These are phyloP conservation scores for Rhodotorula sp. DNA, from an alignment of 1,284 basidiomycete genomes.

Conservation along the genomic window DNA sequence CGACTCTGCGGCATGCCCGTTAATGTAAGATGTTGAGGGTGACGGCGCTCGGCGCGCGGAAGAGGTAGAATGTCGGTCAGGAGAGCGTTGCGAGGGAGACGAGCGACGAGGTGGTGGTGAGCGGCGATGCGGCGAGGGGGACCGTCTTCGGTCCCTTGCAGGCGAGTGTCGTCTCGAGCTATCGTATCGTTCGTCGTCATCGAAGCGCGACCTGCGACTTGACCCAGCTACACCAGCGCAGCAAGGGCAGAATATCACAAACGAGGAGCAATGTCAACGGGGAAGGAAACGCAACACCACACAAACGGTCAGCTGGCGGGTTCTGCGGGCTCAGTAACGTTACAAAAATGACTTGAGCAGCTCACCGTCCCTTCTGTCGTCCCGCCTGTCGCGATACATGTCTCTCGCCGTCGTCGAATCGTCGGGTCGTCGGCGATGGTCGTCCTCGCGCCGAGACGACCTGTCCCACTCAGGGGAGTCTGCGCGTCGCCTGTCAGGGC, in stretches of 20 bases:
- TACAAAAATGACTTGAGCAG: not conserved
- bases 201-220: not conserved
- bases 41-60: not conserved
- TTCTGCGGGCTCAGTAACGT: too few species aligned
- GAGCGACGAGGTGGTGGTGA: slow-evolving; percentile 10
- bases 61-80: not conserved
- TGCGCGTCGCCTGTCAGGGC: not conserved
- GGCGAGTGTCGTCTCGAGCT: not conserved
- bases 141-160: slow-evolving; percentile 1
- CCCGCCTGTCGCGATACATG: not conserved
- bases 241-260: not conserved
- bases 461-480: not conserved
- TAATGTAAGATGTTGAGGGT: not conserved
- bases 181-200: slow-evolving; percentile 3
- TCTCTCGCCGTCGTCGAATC: not conserved
- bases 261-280: too few species aligned
- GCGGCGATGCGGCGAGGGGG: slow-evolving; percentile 4
- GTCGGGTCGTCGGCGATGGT: not conserved
- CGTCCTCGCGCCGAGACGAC: not conserved
- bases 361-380: slow-evolving; percentile 8
- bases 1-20: not conserved
- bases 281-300: too few species aligned
- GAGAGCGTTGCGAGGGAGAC: not conserved
- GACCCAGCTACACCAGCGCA: not conserved
- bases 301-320: too few species aligned